Conservation (phyloP, 306 rosid genomes). For the Pterocarpus macrocarpus region DNA sequence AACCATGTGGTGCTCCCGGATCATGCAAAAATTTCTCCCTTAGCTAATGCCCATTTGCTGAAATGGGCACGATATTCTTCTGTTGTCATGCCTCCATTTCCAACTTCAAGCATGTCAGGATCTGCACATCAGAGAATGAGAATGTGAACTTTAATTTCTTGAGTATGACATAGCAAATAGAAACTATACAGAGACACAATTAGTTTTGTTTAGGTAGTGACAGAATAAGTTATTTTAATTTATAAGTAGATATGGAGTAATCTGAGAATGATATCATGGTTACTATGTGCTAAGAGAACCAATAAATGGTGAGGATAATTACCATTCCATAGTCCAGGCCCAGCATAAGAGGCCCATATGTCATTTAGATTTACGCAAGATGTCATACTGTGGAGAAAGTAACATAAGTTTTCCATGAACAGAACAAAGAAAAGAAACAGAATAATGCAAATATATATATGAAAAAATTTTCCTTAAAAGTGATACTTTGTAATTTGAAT, state of each 20-base stretch:
- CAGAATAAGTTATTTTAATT: no score
- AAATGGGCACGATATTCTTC: constrained; percentile 85
- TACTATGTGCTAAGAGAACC: no score
- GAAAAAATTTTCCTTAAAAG: not conserved
- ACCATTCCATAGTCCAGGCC: constrained; percentile 93
- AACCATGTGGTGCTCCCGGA: no score
- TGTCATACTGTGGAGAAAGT: constrained; percentile 58
- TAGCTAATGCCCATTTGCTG: constrained; percentile 74
- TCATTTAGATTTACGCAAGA: constrained; percentile 71
- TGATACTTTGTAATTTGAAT: not conserved
- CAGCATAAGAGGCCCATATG: constrained; percentile 81
- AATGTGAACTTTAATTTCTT: not conserved
- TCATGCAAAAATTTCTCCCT: no score
- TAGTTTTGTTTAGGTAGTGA: no score
- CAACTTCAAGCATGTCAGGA: constrained; percentile 92
- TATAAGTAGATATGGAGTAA: no score
- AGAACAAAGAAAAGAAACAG: constrained; percentile 30
- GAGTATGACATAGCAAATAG: no score
- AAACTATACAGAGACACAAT: no score
- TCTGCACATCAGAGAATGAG: constrained; percentile 50
- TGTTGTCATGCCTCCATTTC: constrained; percentile 82
- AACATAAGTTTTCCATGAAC: constrained; percentile 5
- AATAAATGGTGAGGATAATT: constrained; percentile 8
- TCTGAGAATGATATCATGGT: no score
- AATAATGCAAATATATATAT: not conserved